Conservation (phyloP, 805 yeast genomes). For the Candida maesae region DNA sequence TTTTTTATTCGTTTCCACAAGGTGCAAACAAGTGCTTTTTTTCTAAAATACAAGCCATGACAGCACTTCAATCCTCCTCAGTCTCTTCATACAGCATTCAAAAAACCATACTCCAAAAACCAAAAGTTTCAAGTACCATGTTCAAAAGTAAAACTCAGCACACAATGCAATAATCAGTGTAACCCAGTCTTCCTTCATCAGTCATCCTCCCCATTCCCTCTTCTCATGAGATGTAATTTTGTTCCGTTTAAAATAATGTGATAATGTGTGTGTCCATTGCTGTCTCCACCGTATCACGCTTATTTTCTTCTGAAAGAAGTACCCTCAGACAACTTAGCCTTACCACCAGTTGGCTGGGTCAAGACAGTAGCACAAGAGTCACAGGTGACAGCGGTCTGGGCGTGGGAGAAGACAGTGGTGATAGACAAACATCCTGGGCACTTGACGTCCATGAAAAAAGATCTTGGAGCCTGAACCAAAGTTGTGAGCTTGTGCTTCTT, state of each 20-base stretch:
- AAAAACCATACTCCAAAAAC: not conserved
- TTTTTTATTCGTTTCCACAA: constrained; percentile 4
- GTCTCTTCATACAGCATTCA: not conserved
- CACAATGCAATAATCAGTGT: not conserved
- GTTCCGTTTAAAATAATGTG: not conserved
- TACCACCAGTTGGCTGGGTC: constrained; percentile 99
- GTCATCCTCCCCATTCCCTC: not conserved
- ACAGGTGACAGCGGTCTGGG: constrained; percentile 99
- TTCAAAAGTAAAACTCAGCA: not conserved
- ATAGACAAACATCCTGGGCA: constrained; percentile 99
- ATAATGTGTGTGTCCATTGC: not conserved
- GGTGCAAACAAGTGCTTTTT: too few species aligned
- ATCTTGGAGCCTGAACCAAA: constrained; percentile 97
- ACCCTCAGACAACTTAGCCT: constrained; percentile 99
- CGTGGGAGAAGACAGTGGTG: constrained; percentile 99
- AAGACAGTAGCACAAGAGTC: constrained; percentile 97
- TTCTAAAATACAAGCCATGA: constrained; percentile 15
- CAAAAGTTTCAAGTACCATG: not conserved
- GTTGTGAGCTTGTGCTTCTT: constrained; percentile 96
- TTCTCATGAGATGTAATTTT: constrained; percentile 3
- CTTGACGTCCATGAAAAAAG: constrained; percentile 99
- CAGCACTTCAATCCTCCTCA: constrained; percentile 1
- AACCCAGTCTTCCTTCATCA: not conserved
- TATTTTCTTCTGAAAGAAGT: constrained; percentile 99
- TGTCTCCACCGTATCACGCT: too few species aligned